Base-by-base conservation (phyloP, 2,329 filamentous ascomycete genomes). In the Scedosporium dehoogii region DNA sequence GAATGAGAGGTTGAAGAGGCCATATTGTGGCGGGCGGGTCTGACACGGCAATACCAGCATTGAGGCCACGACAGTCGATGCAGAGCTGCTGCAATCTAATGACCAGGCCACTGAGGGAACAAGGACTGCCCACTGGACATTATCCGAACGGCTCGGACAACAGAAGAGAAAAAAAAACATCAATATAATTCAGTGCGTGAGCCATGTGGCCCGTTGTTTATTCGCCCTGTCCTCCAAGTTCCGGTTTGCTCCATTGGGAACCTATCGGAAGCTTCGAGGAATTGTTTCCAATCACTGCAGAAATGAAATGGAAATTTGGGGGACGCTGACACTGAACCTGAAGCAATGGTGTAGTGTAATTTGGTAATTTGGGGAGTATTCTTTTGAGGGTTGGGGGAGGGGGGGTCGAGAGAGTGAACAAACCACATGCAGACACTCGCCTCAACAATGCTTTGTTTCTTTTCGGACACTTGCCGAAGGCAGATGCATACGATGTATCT, bases 81-180 rank as follows among this genome's bases (percentile, higher is more conserved):
- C 33, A 38, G 33, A 2, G 10, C 33, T 4, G 33, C 33, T 38
- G 33, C 10, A 38, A 38, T 38, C 33, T 38, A 48, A 48, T 48
- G 44, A 23, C 44, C 21, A 7, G 44, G 21, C 21, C 44, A 48
- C 16, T 48, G 2, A 48, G 44, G n/a, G 14, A 48, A 48, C 44
- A 23, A 14, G 21, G 44, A 48, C n/a, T 48, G 44, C 51, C 6
- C 51, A 23, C 18, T 23, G 21, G 6, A 55, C 51, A 55, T 55
- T 55, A 55, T 55, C 51, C 51, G 51, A 55, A 55, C 51, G 51
- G 51, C 51, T 55, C 51, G 51, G 51, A 48, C 44, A 48, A 18
- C 14, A 25, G 48, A n/a, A 16, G 5, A 48, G 4, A 3, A 48
- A 6, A 23, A 48, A 23, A n/a, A 48, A 7, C 21, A 48, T 23